Conservation (phyloP, 306 rosid genomes). For the Prunus mongolica region DNA sequence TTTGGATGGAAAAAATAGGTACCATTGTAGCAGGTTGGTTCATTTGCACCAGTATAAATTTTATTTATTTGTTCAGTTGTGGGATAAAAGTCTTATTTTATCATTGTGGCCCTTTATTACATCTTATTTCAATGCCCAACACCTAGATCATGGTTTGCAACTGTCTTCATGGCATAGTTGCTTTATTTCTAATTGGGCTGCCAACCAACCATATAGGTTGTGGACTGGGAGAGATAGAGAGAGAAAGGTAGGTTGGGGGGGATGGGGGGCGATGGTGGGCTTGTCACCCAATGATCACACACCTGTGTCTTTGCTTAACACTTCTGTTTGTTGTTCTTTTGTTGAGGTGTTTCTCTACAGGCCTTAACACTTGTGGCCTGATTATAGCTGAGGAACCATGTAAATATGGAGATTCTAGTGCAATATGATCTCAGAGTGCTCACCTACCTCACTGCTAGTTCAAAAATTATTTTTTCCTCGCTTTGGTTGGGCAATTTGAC, state of each 20-base stretch:
- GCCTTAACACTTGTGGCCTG: not conserved
- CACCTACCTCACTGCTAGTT: not conserved
- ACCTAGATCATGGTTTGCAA: not conserved
- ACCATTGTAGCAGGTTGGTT: constrained; percentile 66
- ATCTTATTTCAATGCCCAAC: not conserved
- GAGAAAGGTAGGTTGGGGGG: no score
- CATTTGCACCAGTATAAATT: not conserved
- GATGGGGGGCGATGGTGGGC: no score
- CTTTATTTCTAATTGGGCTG: no score
- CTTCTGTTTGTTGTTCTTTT: no score
- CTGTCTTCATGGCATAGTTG: no score
- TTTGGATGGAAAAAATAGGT: constrained; percentile 68
- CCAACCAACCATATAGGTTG: no score
- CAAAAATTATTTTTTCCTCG: not conserved
- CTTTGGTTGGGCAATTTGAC: not conserved
- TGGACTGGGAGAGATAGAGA: no score
- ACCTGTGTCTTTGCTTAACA: no score
- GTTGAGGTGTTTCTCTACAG: no score
- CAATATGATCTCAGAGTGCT: not conserved
- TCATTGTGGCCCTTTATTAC: not conserved
- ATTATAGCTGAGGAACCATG: not conserved
- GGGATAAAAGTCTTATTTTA: not conserved
- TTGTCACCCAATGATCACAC: no score
- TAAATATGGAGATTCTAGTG: not conserved
- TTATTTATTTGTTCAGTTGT: not conserved